Percentiles rank a stretch among this genome's conserved stretches.
These are phyloP conservation scores for Cydonia oblonga DNA, from an alignment of 331 rosid species.

Conservation along the genomic window DNA sequence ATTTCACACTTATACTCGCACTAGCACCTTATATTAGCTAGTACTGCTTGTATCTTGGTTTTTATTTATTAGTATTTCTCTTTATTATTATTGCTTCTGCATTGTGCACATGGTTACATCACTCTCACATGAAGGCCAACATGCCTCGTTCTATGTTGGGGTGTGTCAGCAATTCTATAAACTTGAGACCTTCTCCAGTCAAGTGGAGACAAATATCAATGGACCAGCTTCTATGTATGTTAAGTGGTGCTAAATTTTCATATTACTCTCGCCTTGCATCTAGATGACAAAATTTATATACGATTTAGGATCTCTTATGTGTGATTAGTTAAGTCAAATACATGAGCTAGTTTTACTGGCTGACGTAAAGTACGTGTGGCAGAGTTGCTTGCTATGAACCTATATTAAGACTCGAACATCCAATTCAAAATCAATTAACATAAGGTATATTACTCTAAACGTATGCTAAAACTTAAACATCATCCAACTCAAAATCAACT, in stretches of 20 bases:
- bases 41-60: too few species aligned
- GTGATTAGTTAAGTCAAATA: neutral
- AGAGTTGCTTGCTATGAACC: neutral
- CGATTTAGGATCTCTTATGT: neutral
- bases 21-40: too few species aligned
- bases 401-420: neutral
- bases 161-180: too few species aligned
- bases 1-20: too few species aligned
- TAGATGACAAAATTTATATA: too few species aligned
- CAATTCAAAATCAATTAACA: neutral
- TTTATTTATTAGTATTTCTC: too few species aligned
- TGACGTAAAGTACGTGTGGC: neutral
- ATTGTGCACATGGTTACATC: too few species aligned
- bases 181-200: neutral
- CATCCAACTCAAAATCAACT: neutral
- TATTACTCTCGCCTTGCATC: neutral
- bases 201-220: neutral
- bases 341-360: neutral
- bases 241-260: neutral
- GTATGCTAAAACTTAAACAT: too few species aligned
- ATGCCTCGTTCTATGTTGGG: too few species aligned
- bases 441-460: too few species aligned
- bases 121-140: too few species aligned
- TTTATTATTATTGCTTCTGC: too few species aligned
- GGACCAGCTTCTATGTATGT: neutral